Evolutionary conservation across 257 asterid genomes (phyloP).

Genomic region (Pogostemon cablin): DNA sequence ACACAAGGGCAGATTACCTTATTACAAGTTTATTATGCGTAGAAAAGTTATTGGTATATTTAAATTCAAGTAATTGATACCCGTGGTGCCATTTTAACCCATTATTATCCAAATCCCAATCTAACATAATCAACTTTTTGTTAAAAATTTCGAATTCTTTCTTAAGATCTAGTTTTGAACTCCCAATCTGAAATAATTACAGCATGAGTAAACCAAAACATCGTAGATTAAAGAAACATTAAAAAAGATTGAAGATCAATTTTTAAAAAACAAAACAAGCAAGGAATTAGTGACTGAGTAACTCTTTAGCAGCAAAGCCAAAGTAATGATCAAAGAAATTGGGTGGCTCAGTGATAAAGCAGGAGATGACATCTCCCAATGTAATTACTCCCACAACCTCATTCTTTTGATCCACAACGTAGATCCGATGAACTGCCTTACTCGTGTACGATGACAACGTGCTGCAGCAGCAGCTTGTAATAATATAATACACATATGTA

Average conservation of each 20-base stretch:
- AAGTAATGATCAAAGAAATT: slow-evolving; percentile 68
- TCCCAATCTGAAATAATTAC: too few species aligned
- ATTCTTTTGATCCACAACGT: slow-evolving; percentile 51
- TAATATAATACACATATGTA: background rate
- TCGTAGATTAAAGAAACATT: background rate
- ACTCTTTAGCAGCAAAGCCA: slow-evolving; percentile 68
- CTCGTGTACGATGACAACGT: slow-evolving; percentile 38
- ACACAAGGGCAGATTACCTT: too few species aligned
- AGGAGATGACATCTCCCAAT: slow-evolving; percentile 81
- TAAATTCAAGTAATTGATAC: too few species aligned
- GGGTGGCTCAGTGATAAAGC: slow-evolving; percentile 79
- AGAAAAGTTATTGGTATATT: too few species aligned
- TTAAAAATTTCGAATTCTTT: too few species aligned
- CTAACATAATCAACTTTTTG: too few species aligned
- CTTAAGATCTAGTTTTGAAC: too few species aligned
- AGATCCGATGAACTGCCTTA: slow-evolving; percentile 69
- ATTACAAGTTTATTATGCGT: too few species aligned
- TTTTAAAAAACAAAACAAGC: background rate
- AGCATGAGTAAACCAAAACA: too few species aligned
- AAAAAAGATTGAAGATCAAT: background rate
- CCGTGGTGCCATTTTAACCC: too few species aligned
- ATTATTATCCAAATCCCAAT: too few species aligned
- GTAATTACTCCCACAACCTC: slow-evolving; percentile 71
- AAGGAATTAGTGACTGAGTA: slow-evolving; percentile 36
- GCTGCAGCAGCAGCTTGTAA: background rate